These are phyloP conservation scores for Paraphoma chrysanthemicola DNA, from an alignment of 2,329 filamentous ascomycete genomes.

Conservation along the genomic window DNA sequence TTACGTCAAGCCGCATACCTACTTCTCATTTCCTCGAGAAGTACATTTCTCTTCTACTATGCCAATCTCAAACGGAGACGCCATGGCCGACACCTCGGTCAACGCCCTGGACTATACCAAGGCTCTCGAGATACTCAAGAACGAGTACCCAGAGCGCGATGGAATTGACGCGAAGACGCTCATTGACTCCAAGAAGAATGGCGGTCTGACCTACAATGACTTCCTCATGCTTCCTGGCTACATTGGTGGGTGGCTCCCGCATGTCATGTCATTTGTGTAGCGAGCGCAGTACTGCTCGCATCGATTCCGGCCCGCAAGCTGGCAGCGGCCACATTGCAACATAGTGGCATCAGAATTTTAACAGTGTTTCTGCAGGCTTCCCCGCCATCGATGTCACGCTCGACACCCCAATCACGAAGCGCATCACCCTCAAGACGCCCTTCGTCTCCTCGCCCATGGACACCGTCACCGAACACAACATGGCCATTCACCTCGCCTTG, in stretches of 20 bases:
- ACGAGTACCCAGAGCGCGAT: conserved; percentile 79
- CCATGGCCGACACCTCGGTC: conserved; percentile 57
- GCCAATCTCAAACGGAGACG: conserved; percentile 74
- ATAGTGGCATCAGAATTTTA: conserved; percentile 5
- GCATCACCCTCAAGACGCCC: conserved; percentile 93
- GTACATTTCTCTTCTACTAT: conserved; percentile 58
- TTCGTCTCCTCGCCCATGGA: conserved; percentile 99
- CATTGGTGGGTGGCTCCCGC: conserved; percentile 67
- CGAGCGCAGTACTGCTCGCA: background rate
- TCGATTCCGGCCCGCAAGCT: background rate
- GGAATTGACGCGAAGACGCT: conserved; percentile 86
- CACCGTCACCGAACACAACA: conserved; percentile 98
- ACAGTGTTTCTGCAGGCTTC: conserved; percentile 66
- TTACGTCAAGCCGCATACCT: conserved; percentile 22
- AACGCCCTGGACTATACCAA: conserved; percentile 74
- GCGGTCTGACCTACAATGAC: conserved; percentile 98
- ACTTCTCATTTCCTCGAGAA: conserved; percentile 42
- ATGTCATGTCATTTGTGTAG: conserved; percentile 1
- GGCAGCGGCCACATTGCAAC: background rate
- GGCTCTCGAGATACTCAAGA: conserved; percentile 79
- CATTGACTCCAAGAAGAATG: conserved; percentile 88
- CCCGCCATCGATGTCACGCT: conserved; percentile 86
- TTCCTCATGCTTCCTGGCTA: conserved; percentile 96
- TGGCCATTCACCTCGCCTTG: conserved; percentile 97
- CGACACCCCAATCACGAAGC: conserved; percentile 92